A percentile compares a stretch with the other conserved stretches of the same genome.
Conservation (phyloP, 2,329 filamentous ascomycete genomes). For the Fusarium cicatricum region DNA sequence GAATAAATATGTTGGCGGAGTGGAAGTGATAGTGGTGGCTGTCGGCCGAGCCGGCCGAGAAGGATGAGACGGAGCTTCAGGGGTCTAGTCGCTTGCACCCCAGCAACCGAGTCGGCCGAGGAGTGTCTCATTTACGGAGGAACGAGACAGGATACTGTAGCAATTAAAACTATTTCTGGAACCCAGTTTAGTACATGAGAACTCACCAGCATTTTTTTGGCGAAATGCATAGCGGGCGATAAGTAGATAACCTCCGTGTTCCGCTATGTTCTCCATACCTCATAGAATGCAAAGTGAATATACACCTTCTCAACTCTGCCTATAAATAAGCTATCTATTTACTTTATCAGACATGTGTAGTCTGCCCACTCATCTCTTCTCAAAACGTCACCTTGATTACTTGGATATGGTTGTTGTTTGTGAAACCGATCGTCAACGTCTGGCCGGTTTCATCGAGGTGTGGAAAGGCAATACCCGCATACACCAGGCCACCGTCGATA, state of each 20-base stretch:
- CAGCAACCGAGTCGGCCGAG: not conserved
- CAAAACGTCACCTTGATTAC: slow-evolving; percentile 41
- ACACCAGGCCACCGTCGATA: slow-evolving; percentile 44
- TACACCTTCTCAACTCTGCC: too few species aligned
- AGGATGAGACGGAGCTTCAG: not conserved
- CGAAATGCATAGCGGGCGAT: too few species aligned
- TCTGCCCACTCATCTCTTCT: too few species aligned
- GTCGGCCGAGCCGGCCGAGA: slow-evolving; percentile 29
- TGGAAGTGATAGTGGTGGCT: not conserved
- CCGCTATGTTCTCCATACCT: too few species aligned
- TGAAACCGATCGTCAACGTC: slow-evolving; percentile 50
- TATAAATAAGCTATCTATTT: too few species aligned
- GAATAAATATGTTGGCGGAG: not conserved
- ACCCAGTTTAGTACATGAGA: too few species aligned
- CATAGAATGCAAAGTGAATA: too few species aligned
- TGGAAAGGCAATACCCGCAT: slow-evolving; percentile 50
- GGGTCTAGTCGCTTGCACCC: not conserved
- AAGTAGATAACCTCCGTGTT: too few species aligned
- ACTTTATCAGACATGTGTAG: too few species aligned
- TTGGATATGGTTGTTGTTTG: slow-evolving; percentile 51
- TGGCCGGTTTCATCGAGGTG: slow-evolving; percentile 48
- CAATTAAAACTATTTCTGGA: too few species aligned
- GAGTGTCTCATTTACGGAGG: not conserved
- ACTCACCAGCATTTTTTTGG: too few species aligned
- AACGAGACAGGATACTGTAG: too few species aligned